Evolutionary conservation across 306 rosid genomes (phyloP).

Genomic region (Vigna mungo): DNA sequence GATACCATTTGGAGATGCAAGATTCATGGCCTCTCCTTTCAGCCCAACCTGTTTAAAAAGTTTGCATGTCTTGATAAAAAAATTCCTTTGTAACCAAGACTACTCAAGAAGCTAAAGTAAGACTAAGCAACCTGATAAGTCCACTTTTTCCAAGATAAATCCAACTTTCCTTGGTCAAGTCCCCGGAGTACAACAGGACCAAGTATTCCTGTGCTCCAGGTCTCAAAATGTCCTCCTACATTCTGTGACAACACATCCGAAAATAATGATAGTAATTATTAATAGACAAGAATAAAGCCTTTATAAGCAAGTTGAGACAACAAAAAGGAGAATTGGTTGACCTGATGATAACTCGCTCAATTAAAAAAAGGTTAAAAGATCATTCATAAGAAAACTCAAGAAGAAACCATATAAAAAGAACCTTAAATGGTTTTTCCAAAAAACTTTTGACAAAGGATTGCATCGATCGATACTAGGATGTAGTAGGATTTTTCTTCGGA

Average conservation of each 20-base stretch:
- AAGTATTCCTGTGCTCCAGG: constrained; percentile 96
- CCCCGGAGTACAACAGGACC: constrained; percentile 98
- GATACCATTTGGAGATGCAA: constrained; percentile 72
- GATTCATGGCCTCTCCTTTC: constrained; percentile 97
- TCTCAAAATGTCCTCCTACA: constrained; percentile 94
- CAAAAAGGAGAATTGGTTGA: constrained; percentile 1
- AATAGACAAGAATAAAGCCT: constrained; percentile 3
- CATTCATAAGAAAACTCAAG: not conserved
- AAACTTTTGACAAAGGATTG: not conserved
- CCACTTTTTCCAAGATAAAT: constrained; percentile 96
- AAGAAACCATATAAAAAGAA: not conserved
- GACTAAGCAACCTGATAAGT: constrained; percentile 78
- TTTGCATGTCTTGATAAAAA: constrained; percentile 28
- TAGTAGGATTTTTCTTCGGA: constrained; percentile 24
- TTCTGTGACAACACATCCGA: constrained; percentile 60
- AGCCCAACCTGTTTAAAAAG: constrained; percentile 77
- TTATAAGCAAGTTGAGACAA: not conserved
- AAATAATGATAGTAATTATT: constrained; percentile 32
- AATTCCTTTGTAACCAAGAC: constrained; percentile 12
- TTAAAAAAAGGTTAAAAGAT: not conserved
- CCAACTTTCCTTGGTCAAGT: constrained; percentile 90
- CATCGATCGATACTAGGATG: not conserved
- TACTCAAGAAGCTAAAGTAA: constrained; percentile 36
- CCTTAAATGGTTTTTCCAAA: not conserved
- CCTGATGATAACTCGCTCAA: not conserved